Percentiles rank a stretch among this genome's conserved stretches.
Evolutionary conservation across 805 yeast genomes (phyloP).

Genomic region (Candida caryicola): DNA sequence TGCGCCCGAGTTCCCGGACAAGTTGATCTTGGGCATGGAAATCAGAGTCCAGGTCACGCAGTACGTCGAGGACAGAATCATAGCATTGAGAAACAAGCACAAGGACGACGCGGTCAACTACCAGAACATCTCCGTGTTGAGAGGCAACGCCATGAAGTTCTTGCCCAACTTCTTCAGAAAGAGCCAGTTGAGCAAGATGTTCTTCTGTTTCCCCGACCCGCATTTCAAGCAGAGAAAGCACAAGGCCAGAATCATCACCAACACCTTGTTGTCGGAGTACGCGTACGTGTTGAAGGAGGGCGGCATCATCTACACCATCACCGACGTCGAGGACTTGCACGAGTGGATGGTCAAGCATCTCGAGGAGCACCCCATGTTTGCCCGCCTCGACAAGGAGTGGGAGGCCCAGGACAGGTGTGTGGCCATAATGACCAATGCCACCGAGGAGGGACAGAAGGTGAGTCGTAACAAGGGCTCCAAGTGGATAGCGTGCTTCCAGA

Average conservation of each 20-base stretch:
- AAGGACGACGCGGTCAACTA: conserved; percentile 40
- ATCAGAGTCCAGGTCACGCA: conserved; percentile 97
- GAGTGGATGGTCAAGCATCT: conserved; percentile 95
- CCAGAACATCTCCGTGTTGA: conserved; percentile 82
- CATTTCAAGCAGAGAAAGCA: conserved; percentile 97
- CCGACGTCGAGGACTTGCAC: conserved; percentile 92
- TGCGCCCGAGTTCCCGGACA: conserved; percentile 72
- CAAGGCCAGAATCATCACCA: conserved; percentile 93
- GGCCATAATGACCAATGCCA: conserved; percentile 80
- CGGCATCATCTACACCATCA: conserved; percentile 89
- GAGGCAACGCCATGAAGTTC: conserved; percentile 98
- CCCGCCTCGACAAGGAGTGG: conserved; percentile 75
- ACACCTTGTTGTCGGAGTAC: conserved; percentile 84
- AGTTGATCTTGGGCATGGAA: conserved; percentile 89
- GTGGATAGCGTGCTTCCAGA: conserved; percentile 81
- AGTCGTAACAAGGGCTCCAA: conserved; percentile 85
- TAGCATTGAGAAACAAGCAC: conserved; percentile 72
- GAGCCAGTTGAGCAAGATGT: conserved; percentile 83
- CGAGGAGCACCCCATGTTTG: conserved; percentile 87
- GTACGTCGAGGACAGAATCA: conserved; percentile 91
- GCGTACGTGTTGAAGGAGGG: conserved; percentile 86
- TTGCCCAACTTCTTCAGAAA: conserved; percentile 88
- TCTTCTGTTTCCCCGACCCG: conserved; percentile 99
- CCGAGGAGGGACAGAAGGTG: conserved; percentile 98
- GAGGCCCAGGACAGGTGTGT: conserved; percentile 81